Conservation (phyloP, 2,329 filamentous ascomycete species). For the Aspergillus hiratsukae region DNA sequence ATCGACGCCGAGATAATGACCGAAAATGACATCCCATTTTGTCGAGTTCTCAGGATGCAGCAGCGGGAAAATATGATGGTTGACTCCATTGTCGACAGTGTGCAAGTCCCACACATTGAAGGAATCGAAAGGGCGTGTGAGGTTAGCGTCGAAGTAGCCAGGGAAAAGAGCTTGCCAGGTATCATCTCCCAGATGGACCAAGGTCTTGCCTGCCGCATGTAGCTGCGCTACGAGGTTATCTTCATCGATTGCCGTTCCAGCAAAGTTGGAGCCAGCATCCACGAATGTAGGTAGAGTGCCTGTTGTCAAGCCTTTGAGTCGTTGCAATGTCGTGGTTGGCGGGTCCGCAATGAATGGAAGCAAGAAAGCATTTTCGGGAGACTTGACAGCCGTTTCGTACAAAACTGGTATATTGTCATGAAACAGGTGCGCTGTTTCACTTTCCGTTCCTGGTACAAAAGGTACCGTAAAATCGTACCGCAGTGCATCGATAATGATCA, state of each 20-base stretch:
- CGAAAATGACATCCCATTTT: slow-evolving; percentile 92
- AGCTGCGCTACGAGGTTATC: slow-evolving; percentile 70
- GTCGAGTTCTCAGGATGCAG: slow-evolving; percentile 60
- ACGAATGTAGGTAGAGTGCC: slow-evolving; percentile 93
- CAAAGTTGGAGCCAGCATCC: slow-evolving; percentile 91
- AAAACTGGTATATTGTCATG: slow-evolving; percentile 86
- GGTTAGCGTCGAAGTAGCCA: slow-evolving; percentile 80
- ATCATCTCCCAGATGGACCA: slow-evolving; percentile 95
- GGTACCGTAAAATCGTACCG: slow-evolving; percentile 97
- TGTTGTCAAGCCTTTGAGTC: slow-evolving; percentile 89
- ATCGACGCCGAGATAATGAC: slow-evolving; percentile 90
- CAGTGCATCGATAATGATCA: slow-evolving; percentile 87
- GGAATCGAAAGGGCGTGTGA: slow-evolving; percentile 88
- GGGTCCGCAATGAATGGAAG: slow-evolving; percentile 96
- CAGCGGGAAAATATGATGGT: slow-evolving; percentile 76
- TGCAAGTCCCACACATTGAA: slow-evolving; percentile 98
- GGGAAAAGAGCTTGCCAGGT: slow-evolving; percentile 95
- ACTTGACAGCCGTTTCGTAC: slow-evolving; percentile 71
- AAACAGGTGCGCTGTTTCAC: slow-evolving; percentile 57
- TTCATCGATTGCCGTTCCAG: slow-evolving; percentile 90
- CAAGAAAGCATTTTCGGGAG: slow-evolving; percentile 79
- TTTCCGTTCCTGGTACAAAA: slow-evolving; percentile 48
- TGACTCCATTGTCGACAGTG: slow-evolving; percentile 93
- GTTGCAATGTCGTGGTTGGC: slow-evolving; percentile 86
- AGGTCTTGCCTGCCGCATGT: slow-evolving; percentile 62